These are phyloP conservation scores for Warburgia ugandensis DNA, from an alignment of 164 flowering plant species.

Conservation along the genomic window DNA sequence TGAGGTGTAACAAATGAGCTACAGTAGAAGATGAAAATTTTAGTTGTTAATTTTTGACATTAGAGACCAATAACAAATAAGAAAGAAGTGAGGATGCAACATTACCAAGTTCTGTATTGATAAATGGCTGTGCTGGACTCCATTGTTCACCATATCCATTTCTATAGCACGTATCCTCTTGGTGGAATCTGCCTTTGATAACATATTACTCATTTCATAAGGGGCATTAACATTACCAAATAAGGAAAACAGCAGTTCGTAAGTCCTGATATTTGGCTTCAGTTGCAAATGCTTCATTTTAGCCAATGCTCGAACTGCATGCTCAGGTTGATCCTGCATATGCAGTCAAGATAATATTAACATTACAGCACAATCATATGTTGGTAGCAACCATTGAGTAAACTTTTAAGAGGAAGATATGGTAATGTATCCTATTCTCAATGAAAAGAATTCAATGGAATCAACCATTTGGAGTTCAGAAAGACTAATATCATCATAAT, in stretches of 20 bases:
- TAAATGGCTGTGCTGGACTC: slow-evolving; percentile 52
- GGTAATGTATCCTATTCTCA: no score
- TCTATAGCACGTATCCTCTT: slow-evolving; percentile 67
- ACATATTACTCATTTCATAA: slow-evolving; percentile 55
- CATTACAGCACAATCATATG: no score
- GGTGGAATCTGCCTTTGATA: slow-evolving; percentile 46
- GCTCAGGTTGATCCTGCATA: slow-evolving; percentile 87
- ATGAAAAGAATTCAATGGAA: no score
- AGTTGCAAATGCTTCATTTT: slow-evolving; percentile 55
- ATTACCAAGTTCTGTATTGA: slow-evolving; percentile 71
- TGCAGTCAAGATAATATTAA: no score
- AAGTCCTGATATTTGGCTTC: slow-evolving; percentile 57
- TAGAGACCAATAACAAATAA: not conserved
- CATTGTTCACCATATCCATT: slow-evolving; percentile 61
- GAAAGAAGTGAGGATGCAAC: not conserved
- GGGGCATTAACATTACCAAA: slow-evolving; percentile 85
- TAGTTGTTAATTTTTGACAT: not conserved
- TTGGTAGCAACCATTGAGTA: slow-evolving; percentile 2
- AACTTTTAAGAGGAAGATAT: no score
- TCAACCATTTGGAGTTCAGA: no score
- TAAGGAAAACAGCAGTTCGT: slow-evolving; percentile 73
- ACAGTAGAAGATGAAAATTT: not conserved
- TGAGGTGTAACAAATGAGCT: no score
- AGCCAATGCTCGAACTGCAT: slow-evolving; percentile 53
- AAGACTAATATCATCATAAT: no score